Evolutionary conservation across 2,329 filamentous ascomycete species (phyloP).

Genomic region (Phaeosphaeriaceae sp.): DNA sequence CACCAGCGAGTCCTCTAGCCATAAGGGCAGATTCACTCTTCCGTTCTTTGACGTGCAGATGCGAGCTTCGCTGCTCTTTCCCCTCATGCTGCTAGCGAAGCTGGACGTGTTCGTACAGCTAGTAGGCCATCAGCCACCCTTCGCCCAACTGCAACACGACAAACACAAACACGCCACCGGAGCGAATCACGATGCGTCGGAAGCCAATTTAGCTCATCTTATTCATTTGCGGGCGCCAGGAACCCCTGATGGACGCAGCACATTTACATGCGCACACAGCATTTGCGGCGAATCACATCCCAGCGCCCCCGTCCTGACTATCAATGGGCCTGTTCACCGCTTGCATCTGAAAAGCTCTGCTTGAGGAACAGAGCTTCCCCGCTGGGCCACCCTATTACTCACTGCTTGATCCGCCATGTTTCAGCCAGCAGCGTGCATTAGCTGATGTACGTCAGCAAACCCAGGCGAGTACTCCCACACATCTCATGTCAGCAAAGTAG

Average conservation of each 20-base stretch:
- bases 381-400: constrained; percentile 20
- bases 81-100: neutral
- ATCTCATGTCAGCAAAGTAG: neutral
- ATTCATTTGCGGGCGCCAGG: constrained; percentile 42
- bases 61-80: constrained; percentile 3
- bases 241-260: constrained; percentile 16
- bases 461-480: neutral
- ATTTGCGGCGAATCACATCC: neutral
- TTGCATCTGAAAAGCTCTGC: constrained; percentile 27
- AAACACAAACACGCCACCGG: constrained; percentile 15
- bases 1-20: constrained; percentile 10
- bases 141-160: constrained; percentile 6
- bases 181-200: constrained; percentile 13
- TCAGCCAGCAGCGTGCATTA: neutral
- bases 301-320: neutral
- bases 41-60: constrained; percentile 12
- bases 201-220: constrained; percentile 26
- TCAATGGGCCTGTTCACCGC: constrained; percentile 1
- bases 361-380: constrained; percentile 22
- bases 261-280: constrained; percentile 8
- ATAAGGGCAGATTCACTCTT: constrained; percentile 10
- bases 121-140: neutral
- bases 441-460: neutral
- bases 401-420: constrained; percentile 3
- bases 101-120: neutral